Evolutionary conservation across 306 rosid genomes (phyloP).

Genomic region (Lupinus albus): DNA sequence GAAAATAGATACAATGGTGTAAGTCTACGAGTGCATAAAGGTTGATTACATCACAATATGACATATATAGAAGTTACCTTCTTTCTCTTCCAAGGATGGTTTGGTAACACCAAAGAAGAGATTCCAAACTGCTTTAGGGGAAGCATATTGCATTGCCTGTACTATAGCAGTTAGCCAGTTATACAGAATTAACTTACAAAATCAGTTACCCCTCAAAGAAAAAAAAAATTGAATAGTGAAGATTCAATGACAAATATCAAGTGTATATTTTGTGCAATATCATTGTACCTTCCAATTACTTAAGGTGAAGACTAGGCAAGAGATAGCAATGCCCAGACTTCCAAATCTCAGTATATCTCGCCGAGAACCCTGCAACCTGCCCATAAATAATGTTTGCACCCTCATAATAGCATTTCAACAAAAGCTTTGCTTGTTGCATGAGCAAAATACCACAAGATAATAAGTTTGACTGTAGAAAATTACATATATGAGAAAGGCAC

Average conservation of each 20-base stretch:
- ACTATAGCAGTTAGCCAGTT: slow-evolving; percentile 31
- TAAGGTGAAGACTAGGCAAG: slow-evolving; percentile 74
- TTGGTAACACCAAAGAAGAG: slow-evolving; percentile 67
- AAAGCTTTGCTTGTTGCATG: slow-evolving; percentile 30
- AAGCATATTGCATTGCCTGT: slow-evolving; percentile 95
- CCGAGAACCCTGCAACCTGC: slow-evolving; percentile 96
- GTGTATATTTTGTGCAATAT: slow-evolving; percentile 27
- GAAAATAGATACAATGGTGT: slow-evolving; percentile 22
- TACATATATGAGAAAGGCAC: slow-evolving; percentile 22
- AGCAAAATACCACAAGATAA: slow-evolving; percentile 28
- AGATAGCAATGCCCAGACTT: slow-evolving; percentile 87
- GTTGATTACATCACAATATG: slow-evolving; percentile 20
- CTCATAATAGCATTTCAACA: slow-evolving; percentile 48
- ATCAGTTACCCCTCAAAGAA: slow-evolving; percentile 24
- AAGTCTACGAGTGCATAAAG: slow-evolving; percentile 35
- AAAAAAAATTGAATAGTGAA: not conserved
- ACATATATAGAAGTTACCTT: slow-evolving; percentile 49
- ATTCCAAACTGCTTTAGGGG: slow-evolving; percentile 93
- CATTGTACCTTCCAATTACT: slow-evolving; percentile 83
- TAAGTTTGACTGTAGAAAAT: slow-evolving; percentile 30
- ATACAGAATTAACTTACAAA: slow-evolving; percentile 14
- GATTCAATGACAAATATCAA: slow-evolving; percentile 9
- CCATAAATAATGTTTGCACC: slow-evolving; percentile 71
- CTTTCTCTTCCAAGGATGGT: slow-evolving; percentile 66
- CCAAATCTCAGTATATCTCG: slow-evolving; percentile 88